phyloP scores from a whole-genome alignment of 2,329 filamentous ascomycete species.

The Alternaria arbusti region DNA sequence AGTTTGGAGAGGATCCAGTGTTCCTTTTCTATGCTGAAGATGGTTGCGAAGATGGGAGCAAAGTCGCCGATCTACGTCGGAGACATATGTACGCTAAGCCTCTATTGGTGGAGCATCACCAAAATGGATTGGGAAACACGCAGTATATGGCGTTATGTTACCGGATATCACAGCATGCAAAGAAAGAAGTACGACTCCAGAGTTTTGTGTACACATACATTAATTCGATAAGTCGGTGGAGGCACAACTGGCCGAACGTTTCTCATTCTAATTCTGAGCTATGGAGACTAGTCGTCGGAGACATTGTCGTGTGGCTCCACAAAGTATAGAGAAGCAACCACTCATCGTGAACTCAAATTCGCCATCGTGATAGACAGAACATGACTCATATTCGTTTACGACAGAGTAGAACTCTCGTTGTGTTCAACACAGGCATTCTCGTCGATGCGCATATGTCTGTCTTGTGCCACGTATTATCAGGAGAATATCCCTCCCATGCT shows the following conservation, averaged over 20 bases:
- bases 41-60: background rate
- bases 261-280: background rate
- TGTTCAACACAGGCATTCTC: background rate
- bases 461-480: background rate
- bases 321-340: background rate
- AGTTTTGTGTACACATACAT: background rate
- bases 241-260: background rate
- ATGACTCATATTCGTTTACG: background rate
- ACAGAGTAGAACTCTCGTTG: background rate
- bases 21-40: background rate
- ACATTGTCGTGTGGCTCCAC: background rate
- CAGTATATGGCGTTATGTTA: background rate
- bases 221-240: constrained; percentile 9
- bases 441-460: background rate
- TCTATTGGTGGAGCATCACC: constrained; percentile 19
- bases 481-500: constrained; percentile 3
- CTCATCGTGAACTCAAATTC: background rate
- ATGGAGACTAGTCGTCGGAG: background rate
- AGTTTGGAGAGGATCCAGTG: background rate
- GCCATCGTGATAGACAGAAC: background rate
- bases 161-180: background rate
- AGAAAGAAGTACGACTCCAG: background rate
- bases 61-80: constrained; percentile 26
- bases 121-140: background rate
- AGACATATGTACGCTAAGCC: constrained; percentile 17